Evolutionary conservation across 1,284 basidiomycete genomes (phyloP), one percentile per base, ranked within the genome.

Genomic region (Puccinia novopanici): DNA sequence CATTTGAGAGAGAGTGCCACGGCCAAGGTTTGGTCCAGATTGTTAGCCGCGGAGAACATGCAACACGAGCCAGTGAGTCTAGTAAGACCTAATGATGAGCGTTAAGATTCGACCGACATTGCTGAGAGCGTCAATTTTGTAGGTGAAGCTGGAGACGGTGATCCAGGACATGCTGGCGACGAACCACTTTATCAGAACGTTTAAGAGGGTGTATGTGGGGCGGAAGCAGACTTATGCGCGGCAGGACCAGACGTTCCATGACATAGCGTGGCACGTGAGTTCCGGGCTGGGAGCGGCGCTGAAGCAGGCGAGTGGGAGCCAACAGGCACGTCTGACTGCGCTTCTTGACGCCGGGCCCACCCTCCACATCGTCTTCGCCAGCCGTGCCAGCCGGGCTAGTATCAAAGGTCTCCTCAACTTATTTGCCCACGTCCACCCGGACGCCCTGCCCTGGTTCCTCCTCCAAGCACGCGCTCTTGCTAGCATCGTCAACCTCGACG

Each of bases 101-200:
- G 10, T 13, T 67, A 15, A 65, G 8, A 8, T 67, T 2, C 17
- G 40, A 45, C 37, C 37, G 63, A 48, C n/a, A n/a, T 67, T 67
- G n/a, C n/a, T n/a, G n/a, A n/a, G n/a, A n/a, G n/a, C n/a, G n/a
- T n/a, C n/a, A n/a, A n/a, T n/a, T n/a, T n/a, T n/a, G n/a, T 27
- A 67, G 40, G 63, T 45, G 40, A 12, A 48, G 48, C 15, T 67
- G 40, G 63, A 67, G 2, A 67, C 63, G 13, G n/a, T 42, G 0
- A 67, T 67, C 48, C 63, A 67, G 19, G 63, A 67, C 63, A 67
- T 67, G 40, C 37, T 67, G 10, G n/a, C 40, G 40, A 6, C 42
- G 22, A 67, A 67, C n/a, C 24, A 45, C n/a, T 10, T 67, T 48
- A 45, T 67, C 42, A 45, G 42, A 67, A 9, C 19, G 45, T 67